Conservation (phyloP, 495 filamentous ascomycete genomes). For the Barbatosphaeria neglecta region DNA sequence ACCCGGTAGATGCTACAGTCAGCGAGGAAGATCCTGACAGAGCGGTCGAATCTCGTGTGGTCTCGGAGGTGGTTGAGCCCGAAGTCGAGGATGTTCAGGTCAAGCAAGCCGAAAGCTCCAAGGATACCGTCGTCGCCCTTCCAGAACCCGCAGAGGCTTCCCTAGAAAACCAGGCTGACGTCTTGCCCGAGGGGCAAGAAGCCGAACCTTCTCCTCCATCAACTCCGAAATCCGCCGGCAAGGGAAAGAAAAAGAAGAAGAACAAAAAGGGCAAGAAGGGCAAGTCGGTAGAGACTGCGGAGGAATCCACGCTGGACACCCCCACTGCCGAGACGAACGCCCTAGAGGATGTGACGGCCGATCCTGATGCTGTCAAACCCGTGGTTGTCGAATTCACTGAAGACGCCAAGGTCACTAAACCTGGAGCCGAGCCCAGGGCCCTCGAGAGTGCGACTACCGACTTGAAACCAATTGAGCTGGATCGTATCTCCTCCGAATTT, state of each 20-base stretch:
- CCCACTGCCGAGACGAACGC: background rate
- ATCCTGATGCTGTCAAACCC: too few relatives aligned
- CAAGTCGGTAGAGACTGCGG: conserved; percentile 6
- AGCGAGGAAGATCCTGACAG: too few relatives aligned
- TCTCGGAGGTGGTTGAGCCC: background rate
- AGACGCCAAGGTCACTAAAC: too few relatives aligned
- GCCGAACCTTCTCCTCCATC: background rate
- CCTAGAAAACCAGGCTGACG: background rate
- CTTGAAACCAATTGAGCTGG: too few relatives aligned
- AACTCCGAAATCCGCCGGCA: conserved; percentile 5
- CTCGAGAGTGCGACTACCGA: too few relatives aligned
- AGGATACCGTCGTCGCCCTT: background rate
- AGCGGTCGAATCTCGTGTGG: too few relatives aligned
- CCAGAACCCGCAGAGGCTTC: background rate
- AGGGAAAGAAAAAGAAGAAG: conserved; percentile 21
- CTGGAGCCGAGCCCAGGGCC: too few relatives aligned
- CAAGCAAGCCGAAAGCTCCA: background rate
- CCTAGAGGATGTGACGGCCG: background rate
- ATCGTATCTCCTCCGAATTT: too few relatives aligned
- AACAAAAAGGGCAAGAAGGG: conserved; percentile 19
- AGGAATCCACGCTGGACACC: background rate
- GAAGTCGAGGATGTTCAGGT: background rate
- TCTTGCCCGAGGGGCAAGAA: background rate
- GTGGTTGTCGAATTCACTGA: too few relatives aligned
- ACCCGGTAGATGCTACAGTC: too few relatives aligned